Base-by-base conservation (phyloP, 306 rosid species). In the Begonia fuchsioides region DNA sequence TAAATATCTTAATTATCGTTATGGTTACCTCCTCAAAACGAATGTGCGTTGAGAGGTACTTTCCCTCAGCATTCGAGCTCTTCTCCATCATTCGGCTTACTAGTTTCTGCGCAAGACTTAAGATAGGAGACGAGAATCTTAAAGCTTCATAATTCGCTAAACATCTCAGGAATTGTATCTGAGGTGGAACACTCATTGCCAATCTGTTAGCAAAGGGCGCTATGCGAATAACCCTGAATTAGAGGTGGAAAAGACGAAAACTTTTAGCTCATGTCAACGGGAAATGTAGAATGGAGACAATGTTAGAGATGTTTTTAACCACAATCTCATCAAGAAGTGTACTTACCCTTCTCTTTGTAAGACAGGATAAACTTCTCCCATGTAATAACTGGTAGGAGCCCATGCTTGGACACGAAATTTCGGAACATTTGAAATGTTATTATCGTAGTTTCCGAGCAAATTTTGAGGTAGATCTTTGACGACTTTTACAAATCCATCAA, bases 141-240 rank as follows among this genome's bases (percentile, higher is more conserved):
- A 92, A 59, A 49, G 96, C 94, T 69, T 77, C 79, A 64, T 85
- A 92, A 66, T 92, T 92, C 19, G 94, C 64, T 19, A 92, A 80
- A 65, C 98, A 92, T 79, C 98, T 82, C 47, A 92, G 74, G 72
- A 64, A 66, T 58, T 92, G 98, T 67, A 92, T 67, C 59, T 74
- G 68, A 54, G 95, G 87, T 44, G 98, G 96, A 63, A 92, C 80
- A 64, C 69, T 85, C 98, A 92, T 73, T 5, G 96, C 83, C 74
- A 92, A 69, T 64, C 98, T 87, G 65, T 92, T 92, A 47, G 95
- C 94, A 68, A 85, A 92, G 54, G 96, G 98, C 32, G 94, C 69
- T 52, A 92, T 69, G 44, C 96, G 82, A 50, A 92, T 61, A 54
- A 85, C 82, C 72, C 98, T 92, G 86, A 67, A 75, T 15, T 45